Evolutionary conservation across 2,329 filamentous ascomycete genomes (phyloP).

Genomic region (Cordyceps pruinosa): DNA sequence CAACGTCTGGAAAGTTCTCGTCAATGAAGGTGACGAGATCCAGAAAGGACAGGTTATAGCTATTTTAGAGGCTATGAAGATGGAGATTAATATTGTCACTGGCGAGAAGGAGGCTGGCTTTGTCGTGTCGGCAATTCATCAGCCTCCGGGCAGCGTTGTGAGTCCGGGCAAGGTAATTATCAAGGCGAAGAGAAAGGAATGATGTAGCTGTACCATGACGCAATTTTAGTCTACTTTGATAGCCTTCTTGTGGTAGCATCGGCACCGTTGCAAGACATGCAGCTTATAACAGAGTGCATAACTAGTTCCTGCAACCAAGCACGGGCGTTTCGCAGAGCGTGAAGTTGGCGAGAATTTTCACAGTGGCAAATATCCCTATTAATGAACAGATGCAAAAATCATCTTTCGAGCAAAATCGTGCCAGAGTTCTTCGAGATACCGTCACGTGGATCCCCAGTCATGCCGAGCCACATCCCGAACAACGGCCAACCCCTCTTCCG

Average conservation of each 20-base stretch:
- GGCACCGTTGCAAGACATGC: too few relatives aligned
- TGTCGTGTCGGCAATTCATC: neutral
- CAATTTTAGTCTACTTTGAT: too few relatives aligned
- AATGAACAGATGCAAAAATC: neutral
- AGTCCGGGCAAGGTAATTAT: slow-evolving; percentile 4
- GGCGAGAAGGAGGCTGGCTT: neutral
- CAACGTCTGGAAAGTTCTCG: slow-evolving; percentile 47
- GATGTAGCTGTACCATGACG: neutral
- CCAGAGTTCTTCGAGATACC: neutral
- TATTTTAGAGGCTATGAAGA: slow-evolving; percentile 51
- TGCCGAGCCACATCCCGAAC: neutral
- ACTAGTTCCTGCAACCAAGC: too few relatives aligned
- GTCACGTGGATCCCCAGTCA: neutral
- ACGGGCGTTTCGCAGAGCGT: too few relatives aligned
- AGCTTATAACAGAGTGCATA: too few relatives aligned
- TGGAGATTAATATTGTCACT: slow-evolving; percentile 41
- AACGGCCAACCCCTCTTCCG: neutral
- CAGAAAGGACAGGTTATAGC: slow-evolving; percentile 35
- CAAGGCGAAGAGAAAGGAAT: neutral
- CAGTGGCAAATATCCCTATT: too few relatives aligned
- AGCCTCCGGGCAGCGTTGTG: slow-evolving; percentile 7
- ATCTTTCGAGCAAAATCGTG: neutral
- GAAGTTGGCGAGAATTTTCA: too few relatives aligned
- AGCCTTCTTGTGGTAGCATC: too few relatives aligned
- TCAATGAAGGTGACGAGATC: slow-evolving; percentile 34